Base-by-base conservation (phyloP, 768 basidiomycete genomes). In the Kwoniella botswanensis region DNA sequence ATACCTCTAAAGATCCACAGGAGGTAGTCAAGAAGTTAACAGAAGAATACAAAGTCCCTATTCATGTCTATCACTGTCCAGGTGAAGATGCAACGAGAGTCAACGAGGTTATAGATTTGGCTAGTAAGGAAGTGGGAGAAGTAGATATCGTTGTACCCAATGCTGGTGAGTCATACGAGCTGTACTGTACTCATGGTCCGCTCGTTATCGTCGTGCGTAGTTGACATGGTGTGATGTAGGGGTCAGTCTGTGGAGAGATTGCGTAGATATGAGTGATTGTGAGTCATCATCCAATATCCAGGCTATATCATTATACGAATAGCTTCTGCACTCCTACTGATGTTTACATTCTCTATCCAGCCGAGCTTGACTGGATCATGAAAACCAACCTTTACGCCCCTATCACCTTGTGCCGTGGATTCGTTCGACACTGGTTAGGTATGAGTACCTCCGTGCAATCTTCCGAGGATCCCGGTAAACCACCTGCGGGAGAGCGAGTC, bases 1-100 rank as follows among this genome's bases (percentile, higher is more conserved):
- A 89, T 83, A 80, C 80, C 11, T 78, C 79, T 12, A 75, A 70
- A 15, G 74, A 82, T n/a, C 65, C 74, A 21, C 63, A 72, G 2
- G 59, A 72, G 11, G 46, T 75, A 22, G 82, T 76, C 3, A 66
- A 66, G n/a, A 68, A 74, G 2, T 54, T 84, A 26, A 71, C 78
- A 7, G 66, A 74, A 41, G 66, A 80, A 61, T 77, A 68, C 55
- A 63, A 61, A 43, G 76, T 78, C 67, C 65, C 69, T 22, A 72
- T 79, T 52, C 79, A 78, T 66, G 80, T 81, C 10, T 84, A 79
- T 73, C 66, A 78, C 42, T 82, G 79, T 67, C 70, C 75, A n/a
- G 82, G 74, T 15, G 69, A 73, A n/a, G 65, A 79, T 17, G 77
- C 71, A 52, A 66, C 66, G 6, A 63, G 67, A n/a, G 74, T 80